Conservation (phyloP, 2,329 filamentous ascomycete species). For the Xylaria sp. region DNA sequence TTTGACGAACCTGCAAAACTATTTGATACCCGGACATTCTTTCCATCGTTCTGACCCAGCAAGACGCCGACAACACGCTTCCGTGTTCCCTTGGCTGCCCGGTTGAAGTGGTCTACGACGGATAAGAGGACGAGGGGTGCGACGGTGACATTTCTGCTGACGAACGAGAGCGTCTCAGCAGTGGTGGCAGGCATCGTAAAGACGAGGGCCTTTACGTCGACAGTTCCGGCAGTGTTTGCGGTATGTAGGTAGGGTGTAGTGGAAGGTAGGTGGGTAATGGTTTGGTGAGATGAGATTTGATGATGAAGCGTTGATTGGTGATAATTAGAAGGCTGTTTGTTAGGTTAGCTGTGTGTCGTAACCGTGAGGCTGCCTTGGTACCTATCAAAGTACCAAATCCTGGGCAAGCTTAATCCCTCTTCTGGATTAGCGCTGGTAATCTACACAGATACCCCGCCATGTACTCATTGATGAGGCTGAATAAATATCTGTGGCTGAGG, state of each 20-base stretch:
- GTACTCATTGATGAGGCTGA: slow-evolving; percentile 25
- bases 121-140: slow-evolving; percentile 97
- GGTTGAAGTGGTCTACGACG: slow-evolving; percentile 97
- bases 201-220: slow-evolving; percentile 15
- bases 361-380: slow-evolving; percentile 48
- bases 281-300: slow-evolving; percentile 26
- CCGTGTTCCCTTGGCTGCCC: slow-evolving; percentile 85
- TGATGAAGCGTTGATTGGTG: slow-evolving; percentile 15
- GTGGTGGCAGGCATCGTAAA: slow-evolving; percentile 89
- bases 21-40: slow-evolving; percentile 96
- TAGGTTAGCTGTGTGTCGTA: slow-evolving; percentile 41
- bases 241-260: slow-evolving; percentile 15
- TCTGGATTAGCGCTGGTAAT: slow-evolving; percentile 39
- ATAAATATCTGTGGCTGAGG: slow-evolving; percentile 18
- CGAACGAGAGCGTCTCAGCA: slow-evolving; percentile 93
- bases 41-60: slow-evolving; percentile 94
- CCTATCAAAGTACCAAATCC: slow-evolving; percentile 37
- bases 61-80: slow-evolving; percentile 94
- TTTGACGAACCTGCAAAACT: slow-evolving; percentile 85
- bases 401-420: slow-evolving; percentile 43
- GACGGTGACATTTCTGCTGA: slow-evolving; percentile 94
- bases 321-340: slow-evolving; percentile 35
- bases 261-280: slow-evolving; percentile 28
- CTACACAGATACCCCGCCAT: slow-evolving; percentile 26
- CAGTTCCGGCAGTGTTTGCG: neutral